Evolutionary conservation across 1,284 basidiomycete species (phyloP), one percentile per base, ranked within the genome.

Genomic region (Schizophyllum commune): DNA sequence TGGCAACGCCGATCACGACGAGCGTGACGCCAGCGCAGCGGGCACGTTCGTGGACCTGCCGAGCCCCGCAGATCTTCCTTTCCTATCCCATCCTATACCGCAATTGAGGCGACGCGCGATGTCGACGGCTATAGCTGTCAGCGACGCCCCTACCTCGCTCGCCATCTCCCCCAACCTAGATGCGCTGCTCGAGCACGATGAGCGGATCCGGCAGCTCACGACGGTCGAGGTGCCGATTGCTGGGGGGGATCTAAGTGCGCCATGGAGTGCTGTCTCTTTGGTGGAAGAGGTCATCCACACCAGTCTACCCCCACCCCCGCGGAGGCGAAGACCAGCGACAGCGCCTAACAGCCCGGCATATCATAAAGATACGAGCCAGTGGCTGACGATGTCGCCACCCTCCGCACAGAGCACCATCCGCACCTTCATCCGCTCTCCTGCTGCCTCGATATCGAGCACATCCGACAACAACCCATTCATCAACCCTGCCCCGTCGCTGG

Each of bases 101-200:
- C 34, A 39, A 7, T 7, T 39, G 34, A 39, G 13, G 34, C 34
- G 34, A 13, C 6, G 34, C 13, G 34, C 34, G 34, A 39, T 39
- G 34, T 6, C 34, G 34, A 13, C 34, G 34, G 13, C 7, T 13
- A 13, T 39, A 39, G 34, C 7, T 13, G 6, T 7, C 34, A 39
- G 13, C 52, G 6, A 19, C 17, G 57, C 33, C 9, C 57, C 57
- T n/a, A 51, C 56, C 11, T 69, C 74, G 1, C 71, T 86, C 58
- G 72, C 77, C 20, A 87, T 87, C 62, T 85, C 83, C 2, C 79
- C 82, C 0, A 79, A 87, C 68, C 79, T 86, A 56, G 79, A 84
- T 64, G 85, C 85, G 8, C 69, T 87, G 8, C 74, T 87, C 61
- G 79, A 84, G 67, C 80, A 83, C 65, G 85, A 85, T 61, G 83